Percentiles rank a stretch among this genome's conserved stretches.
Evolutionary conservation across 2,329 filamentous ascomycete genomes (phyloP).

Genomic region (Metarhizium robertsii): DNA sequence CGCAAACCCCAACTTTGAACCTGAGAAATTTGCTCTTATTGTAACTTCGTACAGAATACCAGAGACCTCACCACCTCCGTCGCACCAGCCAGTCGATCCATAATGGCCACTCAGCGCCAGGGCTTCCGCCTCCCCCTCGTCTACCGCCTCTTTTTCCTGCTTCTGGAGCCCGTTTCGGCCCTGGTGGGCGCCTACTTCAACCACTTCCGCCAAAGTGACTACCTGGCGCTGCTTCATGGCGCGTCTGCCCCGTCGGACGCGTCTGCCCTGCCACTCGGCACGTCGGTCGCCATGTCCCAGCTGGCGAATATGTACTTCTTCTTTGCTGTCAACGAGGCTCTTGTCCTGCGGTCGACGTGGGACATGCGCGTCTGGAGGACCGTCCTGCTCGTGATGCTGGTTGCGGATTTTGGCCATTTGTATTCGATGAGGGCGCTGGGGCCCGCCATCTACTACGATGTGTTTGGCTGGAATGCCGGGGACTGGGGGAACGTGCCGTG

Average conservation of each 20-base stretch:
- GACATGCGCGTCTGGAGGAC: slow-evolving; percentile 62
- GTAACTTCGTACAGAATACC: too few species aligned
- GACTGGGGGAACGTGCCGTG: slow-evolving; percentile 61
- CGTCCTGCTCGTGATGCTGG: slow-evolving; percentile 55
- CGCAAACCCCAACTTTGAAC: too few species aligned
- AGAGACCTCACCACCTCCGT: too few species aligned
- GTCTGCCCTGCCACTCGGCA: slow-evolving; percentile 42
- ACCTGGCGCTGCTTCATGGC: slow-evolving; percentile 34
- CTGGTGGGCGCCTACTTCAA: slow-evolving; percentile 43
- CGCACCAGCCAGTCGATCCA: background rate
- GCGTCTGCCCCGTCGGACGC: background rate
- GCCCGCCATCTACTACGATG: slow-evolving; percentile 52
- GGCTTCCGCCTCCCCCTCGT: slow-evolving; percentile 44
- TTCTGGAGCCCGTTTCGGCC: slow-evolving; percentile 54
- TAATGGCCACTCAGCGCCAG: slow-evolving; percentile 16
- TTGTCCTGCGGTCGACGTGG: slow-evolving; percentile 60
- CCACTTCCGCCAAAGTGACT: slow-evolving; percentile 40
- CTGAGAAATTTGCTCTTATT: too few species aligned
- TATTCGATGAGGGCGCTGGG: slow-evolving; percentile 56
- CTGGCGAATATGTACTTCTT: slow-evolving; percentile 71
- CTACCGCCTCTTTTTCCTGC: slow-evolving; percentile 67
- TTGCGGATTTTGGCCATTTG: slow-evolving; percentile 71
- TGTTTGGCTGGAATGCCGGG: slow-evolving; percentile 54
- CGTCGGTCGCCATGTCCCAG: slow-evolving; percentile 61
- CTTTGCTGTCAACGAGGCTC: slow-evolving; percentile 67